Base-by-base conservation (phyloP, 2,329 filamentous ascomycete species). In the Diplocarpon mali region DNA sequence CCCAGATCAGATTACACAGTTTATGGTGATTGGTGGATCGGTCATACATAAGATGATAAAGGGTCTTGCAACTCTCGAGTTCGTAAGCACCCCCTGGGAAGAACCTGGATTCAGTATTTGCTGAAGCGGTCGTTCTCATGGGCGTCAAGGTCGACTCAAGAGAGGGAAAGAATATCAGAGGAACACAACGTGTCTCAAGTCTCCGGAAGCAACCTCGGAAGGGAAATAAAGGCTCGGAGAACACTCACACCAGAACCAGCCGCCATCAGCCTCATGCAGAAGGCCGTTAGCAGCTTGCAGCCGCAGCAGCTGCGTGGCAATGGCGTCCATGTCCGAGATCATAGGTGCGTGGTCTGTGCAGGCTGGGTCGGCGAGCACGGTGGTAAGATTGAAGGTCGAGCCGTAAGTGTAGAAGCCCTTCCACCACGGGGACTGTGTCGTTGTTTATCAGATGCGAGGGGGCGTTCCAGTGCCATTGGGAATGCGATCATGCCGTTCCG, bases 391-490 rank as follows among this genome's bases (percentile, higher is more conserved):
- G 53, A 72, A 72, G 45, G 68, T 67, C 1, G 68, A 69, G 1
- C 69, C 68, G n/a, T 59, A 58, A 20, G 69, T 70, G 58, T 73
- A 72, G 60, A 73, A 72, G 6, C 69, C 69, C 8, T 59, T 60
- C 58, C 62, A 72, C 69, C 70, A 72, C 20, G 1, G 42, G 42
- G 12, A 48, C 39, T 2, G 46, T 45, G 20, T n/a, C 57, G 1
- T 63, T 70, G 49, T 72, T 66, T 50, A 69, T 70, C n/a, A 72
- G 60, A 1, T 68, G 68, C 0, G 56, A 53, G 12, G 68, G 68
- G 0, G 67, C 65, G 32, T 68, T 68, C 69, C 69, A 72, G 54
- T 72, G 69, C 69, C 69, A 72, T 14, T 64, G 59, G 28, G 70
- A 64, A 0, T n/a, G 69, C 66, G 17, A 72, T 57, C 42, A 72